Percentiles rank a stretch among this genome's conserved stretches.
Evolutionary conservation across 495 filamentous ascomycete genomes (phyloP).

Genomic region (Talaromyces borbonicus): DNA sequence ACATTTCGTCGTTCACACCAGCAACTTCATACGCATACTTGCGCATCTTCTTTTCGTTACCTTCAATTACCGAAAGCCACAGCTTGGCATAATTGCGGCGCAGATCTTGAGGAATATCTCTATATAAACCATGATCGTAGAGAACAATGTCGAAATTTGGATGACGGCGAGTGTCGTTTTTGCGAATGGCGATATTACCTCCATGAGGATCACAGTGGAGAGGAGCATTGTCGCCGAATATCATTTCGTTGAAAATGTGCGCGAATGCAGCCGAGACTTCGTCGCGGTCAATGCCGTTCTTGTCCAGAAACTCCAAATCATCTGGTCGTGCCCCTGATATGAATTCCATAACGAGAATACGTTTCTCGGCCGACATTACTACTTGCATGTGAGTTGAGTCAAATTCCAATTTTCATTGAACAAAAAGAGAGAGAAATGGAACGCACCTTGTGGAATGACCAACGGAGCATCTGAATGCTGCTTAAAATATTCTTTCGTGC

Average conservation of each 20-base stretch:
- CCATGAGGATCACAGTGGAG: constrained; percentile 97
- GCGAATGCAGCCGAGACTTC: constrained; percentile 91
- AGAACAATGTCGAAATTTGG: constrained; percentile 96
- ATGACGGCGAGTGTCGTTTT: constrained; percentile 45
- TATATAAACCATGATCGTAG: constrained; percentile 97
- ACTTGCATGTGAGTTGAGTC: constrained; percentile 13
- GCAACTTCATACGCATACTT: constrained; percentile 83
- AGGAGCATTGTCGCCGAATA: constrained; percentile 82
- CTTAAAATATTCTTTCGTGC: constrained; percentile 69
- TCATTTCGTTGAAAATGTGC: constrained; percentile 98
- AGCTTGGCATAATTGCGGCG: constrained; percentile 90
- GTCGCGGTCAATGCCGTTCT: constrained; percentile 80
- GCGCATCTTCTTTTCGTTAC: constrained; percentile 73
- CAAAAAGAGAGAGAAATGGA: background rate
- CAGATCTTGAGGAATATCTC: constrained; percentile 71
- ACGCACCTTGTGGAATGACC: constrained; percentile 64
- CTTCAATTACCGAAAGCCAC: constrained; percentile 92
- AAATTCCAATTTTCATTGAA: background rate
- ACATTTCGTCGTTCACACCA: constrained; percentile 82
- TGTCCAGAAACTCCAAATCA: constrained; percentile 77
- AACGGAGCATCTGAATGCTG: constrained; percentile 60
- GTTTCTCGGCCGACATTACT: constrained; percentile 81
- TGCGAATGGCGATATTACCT: constrained; percentile 89
- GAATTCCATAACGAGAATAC: constrained; percentile 94
- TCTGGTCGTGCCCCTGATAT: constrained; percentile 80